Conservation (phyloP, 306 rosid species). For the Trifolium dubium region DNA sequence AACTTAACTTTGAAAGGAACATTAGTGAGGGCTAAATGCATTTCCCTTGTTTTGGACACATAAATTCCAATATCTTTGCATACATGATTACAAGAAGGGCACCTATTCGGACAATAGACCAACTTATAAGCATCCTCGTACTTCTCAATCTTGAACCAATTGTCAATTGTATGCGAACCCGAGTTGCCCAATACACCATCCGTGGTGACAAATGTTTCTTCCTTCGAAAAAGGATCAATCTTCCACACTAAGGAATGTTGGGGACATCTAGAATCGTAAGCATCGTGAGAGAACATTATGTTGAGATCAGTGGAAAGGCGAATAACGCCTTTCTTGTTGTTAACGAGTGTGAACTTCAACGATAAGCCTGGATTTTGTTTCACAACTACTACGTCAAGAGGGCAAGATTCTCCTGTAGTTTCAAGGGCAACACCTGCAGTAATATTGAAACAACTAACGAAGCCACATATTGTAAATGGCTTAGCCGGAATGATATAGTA, state of each 20-base stretch:
- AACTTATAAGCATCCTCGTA: slow-evolving; percentile 48
- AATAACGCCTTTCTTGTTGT: slow-evolving; percentile 38
- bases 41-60: neutral
- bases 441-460: slow-evolving; percentile 13
- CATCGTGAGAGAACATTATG: slow-evolving; percentile 43
- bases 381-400: neutral
- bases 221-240: slow-evolving; percentile 20
- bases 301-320: slow-evolving; percentile 51
- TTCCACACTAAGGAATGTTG: slow-evolving; percentile 48
- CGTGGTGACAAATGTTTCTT: slow-evolving; percentile 45
- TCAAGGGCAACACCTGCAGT: neutral
- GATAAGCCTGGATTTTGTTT: neutral
- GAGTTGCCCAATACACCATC: slow-evolving; percentile 52
- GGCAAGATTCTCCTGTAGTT: neutral
- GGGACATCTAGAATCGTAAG: slow-evolving; percentile 12
- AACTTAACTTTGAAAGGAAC: slow-evolving; percentile 28
- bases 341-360: slow-evolving; percentile 39
- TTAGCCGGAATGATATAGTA: slow-evolving; percentile 18
- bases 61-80: slow-evolving; percentile 29
- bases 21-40: slow-evolving; percentile 35
- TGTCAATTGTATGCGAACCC: slow-evolving; percentile 24
- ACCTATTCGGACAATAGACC: slow-evolving; percentile 59
- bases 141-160: slow-evolving; percentile 66
- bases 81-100: slow-evolving; percentile 9
- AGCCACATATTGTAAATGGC: neutral